A percentile compares a stretch with the other conserved stretches of the same genome.
These are phyloP conservation scores for Coemansia brasiliensis DNA, from an alignment of 192 early-diverging fungal genomes.

Conservation along the genomic window DNA sequence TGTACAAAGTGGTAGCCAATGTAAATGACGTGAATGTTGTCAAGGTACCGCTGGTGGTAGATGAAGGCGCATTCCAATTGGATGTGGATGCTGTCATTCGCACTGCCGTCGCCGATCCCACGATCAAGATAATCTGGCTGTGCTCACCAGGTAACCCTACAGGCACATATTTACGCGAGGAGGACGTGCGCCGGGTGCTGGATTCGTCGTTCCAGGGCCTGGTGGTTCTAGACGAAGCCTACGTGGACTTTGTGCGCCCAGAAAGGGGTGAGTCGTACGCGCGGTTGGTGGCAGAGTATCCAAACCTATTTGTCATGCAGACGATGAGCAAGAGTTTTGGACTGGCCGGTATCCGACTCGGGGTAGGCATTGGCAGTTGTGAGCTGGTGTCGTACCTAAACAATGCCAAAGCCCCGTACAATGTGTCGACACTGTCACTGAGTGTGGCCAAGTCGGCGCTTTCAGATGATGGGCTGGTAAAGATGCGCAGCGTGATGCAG, in stretches of 20 bases:
- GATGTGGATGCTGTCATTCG: conserved; percentile 46
- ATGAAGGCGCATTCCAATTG: conserved; percentile 57
- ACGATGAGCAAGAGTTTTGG: conserved; percentile 99
- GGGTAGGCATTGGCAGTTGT: conserved; percentile 77
- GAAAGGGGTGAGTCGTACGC: conserved; percentile 70
- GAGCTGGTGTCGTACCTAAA: conserved; percentile 88
- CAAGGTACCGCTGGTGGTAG: conserved; percentile 80
- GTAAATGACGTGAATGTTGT: conserved; percentile 93
- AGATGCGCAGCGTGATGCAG: conserved; percentile 66
- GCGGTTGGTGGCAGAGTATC: conserved; percentile 77
- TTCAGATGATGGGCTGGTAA: conserved; percentile 61
- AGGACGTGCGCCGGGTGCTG: conserved; percentile 55
- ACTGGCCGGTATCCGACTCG: conserved; percentile 92
- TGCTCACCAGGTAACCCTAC: conserved; percentile 99
- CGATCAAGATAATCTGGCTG: conserved; percentile 90
- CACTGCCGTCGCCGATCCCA: conserved; percentile 64
- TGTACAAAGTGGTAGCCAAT: conserved; percentile 92
- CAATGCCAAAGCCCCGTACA: conserved; percentile 99
- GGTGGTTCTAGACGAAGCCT: conserved; percentile 98
- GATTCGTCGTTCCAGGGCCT: conserved; percentile 69
- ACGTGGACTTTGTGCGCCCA: conserved; percentile 88
- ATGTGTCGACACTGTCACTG: conserved; percentile 87
- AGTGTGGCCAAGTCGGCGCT: conserved; percentile 78
- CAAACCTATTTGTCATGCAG: conserved; percentile 95
- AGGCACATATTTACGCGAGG: conserved; percentile 73